phyloP scores from a whole-genome alignment of 768 basidiomycete genomes.

The Nevesoporus exiguus region DNA sequence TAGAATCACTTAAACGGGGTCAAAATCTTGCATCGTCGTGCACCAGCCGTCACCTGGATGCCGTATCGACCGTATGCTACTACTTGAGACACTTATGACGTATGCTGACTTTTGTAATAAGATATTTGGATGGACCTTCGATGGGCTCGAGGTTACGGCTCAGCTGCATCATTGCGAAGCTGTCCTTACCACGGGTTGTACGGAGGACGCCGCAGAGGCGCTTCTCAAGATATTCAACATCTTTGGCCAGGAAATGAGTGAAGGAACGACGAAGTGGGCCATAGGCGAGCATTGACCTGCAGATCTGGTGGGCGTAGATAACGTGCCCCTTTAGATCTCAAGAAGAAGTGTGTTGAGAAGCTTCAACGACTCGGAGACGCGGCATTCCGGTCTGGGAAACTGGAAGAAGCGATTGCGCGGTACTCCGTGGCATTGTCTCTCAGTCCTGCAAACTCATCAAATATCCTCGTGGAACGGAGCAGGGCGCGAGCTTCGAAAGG shows the following conservation, averaged over 20 bases:
- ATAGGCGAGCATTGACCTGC: background rate
- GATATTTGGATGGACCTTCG: constrained; percentile 11
- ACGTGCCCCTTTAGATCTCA: background rate
- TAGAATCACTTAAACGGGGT: no score
- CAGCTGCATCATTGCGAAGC: background rate
- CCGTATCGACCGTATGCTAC: no score
- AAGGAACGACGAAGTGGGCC: background rate
- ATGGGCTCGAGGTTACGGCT: background rate
- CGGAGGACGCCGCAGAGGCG: background rate
- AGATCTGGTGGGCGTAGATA: background rate
- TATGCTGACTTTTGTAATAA: background rate
- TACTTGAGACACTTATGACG: no score
- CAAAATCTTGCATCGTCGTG: no score
- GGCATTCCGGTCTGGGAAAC: background rate
- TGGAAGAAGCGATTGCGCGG: background rate
- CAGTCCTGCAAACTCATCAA: no score
- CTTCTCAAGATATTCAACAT: background rate
- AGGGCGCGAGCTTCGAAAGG: background rate
- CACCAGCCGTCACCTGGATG: no score
- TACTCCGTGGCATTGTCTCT: background rate
- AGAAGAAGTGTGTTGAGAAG: background rate
- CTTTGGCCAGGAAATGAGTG: background rate
- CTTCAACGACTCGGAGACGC: background rate
- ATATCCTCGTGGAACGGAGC: background rate
- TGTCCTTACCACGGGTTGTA: background rate